Evolutionary conservation across 2,329 filamentous ascomycete genomes (phyloP), one percentile per base, ranked within the genome.

Genomic region (Nothophoma quercina): DNA sequence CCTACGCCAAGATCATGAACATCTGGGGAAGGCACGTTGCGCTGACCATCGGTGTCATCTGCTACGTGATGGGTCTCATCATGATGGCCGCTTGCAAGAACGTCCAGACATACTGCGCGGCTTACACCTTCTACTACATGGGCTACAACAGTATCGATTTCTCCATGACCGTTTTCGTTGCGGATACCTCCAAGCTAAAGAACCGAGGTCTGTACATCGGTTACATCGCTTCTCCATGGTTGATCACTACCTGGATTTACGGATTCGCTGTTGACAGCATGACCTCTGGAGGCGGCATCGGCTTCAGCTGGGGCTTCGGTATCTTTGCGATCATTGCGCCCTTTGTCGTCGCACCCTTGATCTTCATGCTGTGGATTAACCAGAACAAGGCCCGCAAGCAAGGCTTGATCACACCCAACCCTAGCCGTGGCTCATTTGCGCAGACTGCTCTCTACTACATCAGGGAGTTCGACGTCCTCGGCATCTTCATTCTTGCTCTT

Each of bases 241-340:
- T 73, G 43, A 65, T 69, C 50, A 72, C 64, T 8, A 64, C 59
- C n/a, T 72, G 67, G 61, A 43, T 70, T 4, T 68, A 65, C 25
- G 66, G 67, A 5, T 64, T 61, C 21, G 63, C 65, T 2, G 65
- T 70, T 23, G 46, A 62, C 3, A 41, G 57, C 6, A 78, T 78
- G 1, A 80, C 86, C 39, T 76, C 86, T 21, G 22, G 32, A 1
- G 60, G 59, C 6, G 72, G 79, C 0, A 78, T 81, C 3, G 76
- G 80, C 7, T 89, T 84, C 81, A 80, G 83, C 35, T 91, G 88
- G 88, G 85, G 79, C 1, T 90, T 86, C 63, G 88, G 86, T 18
- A 79, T 82, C 62, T 89, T 88, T 68, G 77, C 83, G 33, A 86
- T 91, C 58, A 77, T 90, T 52, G 77, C 85, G 3, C 87, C 87